Conservation (phyloP, 768 basidiomycete genomes). For the Lyophyllum decastes region DNA sequence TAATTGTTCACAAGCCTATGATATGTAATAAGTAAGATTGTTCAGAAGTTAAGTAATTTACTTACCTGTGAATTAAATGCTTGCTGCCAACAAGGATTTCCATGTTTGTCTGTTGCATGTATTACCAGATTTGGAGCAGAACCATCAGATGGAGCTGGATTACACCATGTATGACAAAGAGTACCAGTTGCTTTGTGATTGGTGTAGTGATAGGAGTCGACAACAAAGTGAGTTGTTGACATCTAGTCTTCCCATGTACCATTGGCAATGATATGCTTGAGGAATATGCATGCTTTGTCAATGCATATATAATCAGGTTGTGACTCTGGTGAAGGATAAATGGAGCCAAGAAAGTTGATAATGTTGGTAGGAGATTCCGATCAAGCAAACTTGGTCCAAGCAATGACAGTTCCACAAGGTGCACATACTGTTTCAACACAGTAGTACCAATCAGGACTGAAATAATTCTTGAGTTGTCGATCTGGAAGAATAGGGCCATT, state of each 20-base stretch:
- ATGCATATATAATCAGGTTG: constrained; percentile 25
- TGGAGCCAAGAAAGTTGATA: constrained; percentile 16
- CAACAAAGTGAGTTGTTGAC: not conserved
- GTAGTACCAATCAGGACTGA: not conserved
- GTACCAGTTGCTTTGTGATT: not conserved
- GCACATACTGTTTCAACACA: constrained; percentile 31
- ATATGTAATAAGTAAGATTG: too few relatives aligned
- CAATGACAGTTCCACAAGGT: too few relatives aligned
- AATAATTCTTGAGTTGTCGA: constrained; percentile 2
- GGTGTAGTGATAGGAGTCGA: not conserved
- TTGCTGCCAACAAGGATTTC: not conserved
- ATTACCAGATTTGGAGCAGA: too few relatives aligned
- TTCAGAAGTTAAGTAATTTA: too few relatives aligned
- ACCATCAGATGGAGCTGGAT: too few relatives aligned
- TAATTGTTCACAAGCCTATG: constrained; percentile 34
- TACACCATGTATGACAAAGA: too few relatives aligned
- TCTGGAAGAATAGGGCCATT: constrained; percentile 13
- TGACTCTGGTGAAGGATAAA: constrained; percentile 19
- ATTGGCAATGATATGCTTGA: not conserved
- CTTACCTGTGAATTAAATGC: constrained; percentile 9
- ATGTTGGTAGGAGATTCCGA: constrained; percentile 27
- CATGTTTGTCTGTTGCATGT: too few relatives aligned
- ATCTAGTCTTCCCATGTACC: not conserved
- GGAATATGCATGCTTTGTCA: constrained; percentile 26
- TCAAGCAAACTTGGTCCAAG: constrained; percentile 29